Base-by-base conservation (phyloP, 305 asterid genomes). In the Coffea humblotiana region DNA sequence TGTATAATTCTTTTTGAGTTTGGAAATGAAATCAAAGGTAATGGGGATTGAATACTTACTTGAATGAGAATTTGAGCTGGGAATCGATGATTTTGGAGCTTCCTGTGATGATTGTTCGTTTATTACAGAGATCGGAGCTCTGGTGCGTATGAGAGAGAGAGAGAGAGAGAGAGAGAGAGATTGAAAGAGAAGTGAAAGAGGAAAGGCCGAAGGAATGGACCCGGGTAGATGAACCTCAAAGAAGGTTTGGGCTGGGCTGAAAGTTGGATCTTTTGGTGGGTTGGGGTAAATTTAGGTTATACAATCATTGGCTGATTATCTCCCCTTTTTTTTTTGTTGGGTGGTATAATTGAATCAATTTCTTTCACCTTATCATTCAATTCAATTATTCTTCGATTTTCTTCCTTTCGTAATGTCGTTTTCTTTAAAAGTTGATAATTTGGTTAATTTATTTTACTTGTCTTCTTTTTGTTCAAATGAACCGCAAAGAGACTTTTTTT, bases 81-180 rank as follows among this genome's bases (percentile, higher is more conserved):
- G 74, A 12, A 27, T 35, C 14, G 77, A 40, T 32, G 37, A n/a
- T 45, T 64, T 64, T 32, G 76, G 67, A 29, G 73, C 43, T 37
- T 35, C 66, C 29, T 18, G 47, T 18, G 71, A 11, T 40, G 49
- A 43, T 56, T 51, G 56, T 12, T 45, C 27, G 77, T 47, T 35
- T n/a, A 23, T 63, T 60, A 56, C 82, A 72, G 68, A 45, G 81
- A 78, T 77, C 80, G 49, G 75, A 77, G 58, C 51, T 68, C 69
- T 21, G 49, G 67, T 21, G 21, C 51, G 60, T 37, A 19, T 12
- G 68, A 27, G 48, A 25, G 77, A 15, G 29, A 13, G 23, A 3
- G 51, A 6, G 27, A 18, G 74, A 43, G 14, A 25, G 49, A 29
- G 65, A 32, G 77, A 52, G 19, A 67, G 23, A 37, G 54, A 23